Percentiles rank a stretch among this genome's conserved stretches.
These are phyloP conservation scores for Aspergillus sclerotioniger DNA, from an alignment of 495 filamentous ascomycete genomes.

Conservation along the genomic window DNA sequence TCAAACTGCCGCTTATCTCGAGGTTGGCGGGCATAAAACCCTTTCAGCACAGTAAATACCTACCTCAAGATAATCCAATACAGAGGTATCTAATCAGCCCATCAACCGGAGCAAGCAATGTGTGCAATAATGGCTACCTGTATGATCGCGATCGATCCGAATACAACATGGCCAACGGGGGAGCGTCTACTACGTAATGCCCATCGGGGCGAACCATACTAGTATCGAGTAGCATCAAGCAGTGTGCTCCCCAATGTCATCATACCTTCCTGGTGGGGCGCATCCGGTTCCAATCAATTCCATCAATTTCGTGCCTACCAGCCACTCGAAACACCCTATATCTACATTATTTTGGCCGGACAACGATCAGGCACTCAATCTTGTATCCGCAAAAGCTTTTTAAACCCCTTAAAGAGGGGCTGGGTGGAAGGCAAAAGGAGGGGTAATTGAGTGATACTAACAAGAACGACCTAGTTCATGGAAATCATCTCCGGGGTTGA, in stretches of 20 bases:
- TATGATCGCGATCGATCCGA: neutral
- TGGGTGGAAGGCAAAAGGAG: no score
- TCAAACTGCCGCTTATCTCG: no score
- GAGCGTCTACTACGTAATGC: slow-evolving; percentile 4
- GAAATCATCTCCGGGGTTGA: neutral
- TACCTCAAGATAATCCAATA: neutral
- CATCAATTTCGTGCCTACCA: slow-evolving; percentile 8
- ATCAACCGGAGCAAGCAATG: neutral
- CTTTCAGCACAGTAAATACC: no score
- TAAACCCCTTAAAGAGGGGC: no score
- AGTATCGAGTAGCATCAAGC: neutral
- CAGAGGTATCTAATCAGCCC: neutral
- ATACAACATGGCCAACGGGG: neutral
- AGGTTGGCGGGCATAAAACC: no score
- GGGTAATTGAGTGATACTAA: no score
- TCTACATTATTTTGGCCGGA: no score
- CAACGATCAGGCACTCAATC: no score
- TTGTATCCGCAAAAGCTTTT: no score
- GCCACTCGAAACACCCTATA: neutral
- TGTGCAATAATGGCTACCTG: neutral
- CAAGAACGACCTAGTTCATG: neutral
- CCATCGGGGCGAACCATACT: slow-evolving; percentile 1
- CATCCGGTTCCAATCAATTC: slow-evolving; percentile 10
- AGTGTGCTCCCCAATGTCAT: slow-evolving; percentile 6
- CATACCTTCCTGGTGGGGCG: slow-evolving; percentile 6